These are phyloP conservation scores for Phytopythium litorale DNA, from an alignment of 352 stramenopile genomes.

Conservation along the genomic window DNA sequence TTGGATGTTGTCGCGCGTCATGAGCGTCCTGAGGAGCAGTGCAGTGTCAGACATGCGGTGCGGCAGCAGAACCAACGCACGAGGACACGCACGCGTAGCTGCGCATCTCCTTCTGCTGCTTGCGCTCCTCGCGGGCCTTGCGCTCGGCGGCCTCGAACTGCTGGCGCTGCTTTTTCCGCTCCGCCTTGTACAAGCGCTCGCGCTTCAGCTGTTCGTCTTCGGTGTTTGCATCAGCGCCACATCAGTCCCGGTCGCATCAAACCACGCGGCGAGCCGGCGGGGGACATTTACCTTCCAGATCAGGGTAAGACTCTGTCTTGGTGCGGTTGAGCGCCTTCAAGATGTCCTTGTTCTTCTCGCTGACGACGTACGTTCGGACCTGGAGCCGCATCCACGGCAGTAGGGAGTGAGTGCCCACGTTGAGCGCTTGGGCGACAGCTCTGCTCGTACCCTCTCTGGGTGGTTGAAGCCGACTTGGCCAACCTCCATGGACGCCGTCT, in stretches of 20 bases:
- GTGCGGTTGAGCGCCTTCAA: constrained; percentile 87
- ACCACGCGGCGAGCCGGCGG: background rate
- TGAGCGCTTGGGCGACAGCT: background rate
- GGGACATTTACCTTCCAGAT: constrained; percentile 60
- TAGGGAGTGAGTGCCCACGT: background rate
- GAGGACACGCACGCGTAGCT: constrained; percentile 58
- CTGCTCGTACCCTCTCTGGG: constrained; percentile 43
- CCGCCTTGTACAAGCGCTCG: constrained; percentile 65
- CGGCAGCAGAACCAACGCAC: background rate
- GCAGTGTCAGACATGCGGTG: background rate
- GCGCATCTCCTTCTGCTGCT: constrained; percentile 70
- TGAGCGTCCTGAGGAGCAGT: constrained; percentile 29
- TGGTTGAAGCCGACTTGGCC: constrained; percentile 88
- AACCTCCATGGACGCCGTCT: constrained; percentile 88
- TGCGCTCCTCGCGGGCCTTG: constrained; percentile 55
- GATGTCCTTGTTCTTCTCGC: constrained; percentile 85
- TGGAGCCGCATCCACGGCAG: constrained; percentile 9
- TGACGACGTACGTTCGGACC: constrained; percentile 68
- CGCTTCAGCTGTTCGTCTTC: constrained; percentile 60
- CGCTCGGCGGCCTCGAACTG: constrained; percentile 43
- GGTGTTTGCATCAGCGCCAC: background rate
- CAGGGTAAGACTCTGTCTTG: constrained; percentile 70
- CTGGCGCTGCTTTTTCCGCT: constrained; percentile 67
- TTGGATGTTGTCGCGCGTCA: constrained; percentile 70
- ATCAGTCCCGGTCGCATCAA: background rate